Percentiles rank a stretch among this genome's conserved stretches.
These are phyloP conservation scores for Physcomitrium patens DNA, from an alignment of 225 moss, liverwort and hornwort genomes.

Conservation along the genomic window DNA sequence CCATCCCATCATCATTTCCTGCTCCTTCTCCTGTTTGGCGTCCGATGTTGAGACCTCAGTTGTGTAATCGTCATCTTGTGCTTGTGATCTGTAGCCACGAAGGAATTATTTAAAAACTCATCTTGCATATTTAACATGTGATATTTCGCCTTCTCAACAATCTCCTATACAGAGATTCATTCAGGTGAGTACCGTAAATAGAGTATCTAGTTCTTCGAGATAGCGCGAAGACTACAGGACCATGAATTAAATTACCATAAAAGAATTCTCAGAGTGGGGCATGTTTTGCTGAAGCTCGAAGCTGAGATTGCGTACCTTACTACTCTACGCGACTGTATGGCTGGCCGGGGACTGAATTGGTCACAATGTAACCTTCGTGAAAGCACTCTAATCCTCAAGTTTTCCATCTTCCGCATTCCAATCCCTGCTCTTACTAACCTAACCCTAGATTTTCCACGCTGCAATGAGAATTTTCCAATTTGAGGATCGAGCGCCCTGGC, in stretches of 20 bases:
- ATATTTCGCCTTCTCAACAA: background rate
- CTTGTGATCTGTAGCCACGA: constrained; percentile 39
- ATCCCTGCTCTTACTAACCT: constrained; percentile 38
- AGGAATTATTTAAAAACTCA: background rate
- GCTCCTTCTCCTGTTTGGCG: constrained; percentile 21
- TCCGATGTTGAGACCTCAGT: constrained; percentile 41
- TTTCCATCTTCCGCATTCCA: constrained; percentile 31
- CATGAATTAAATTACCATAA: background rate
- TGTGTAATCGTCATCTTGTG: constrained; percentile 23
- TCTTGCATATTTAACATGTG: too few species aligned
- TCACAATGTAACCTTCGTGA: constrained; percentile 29
- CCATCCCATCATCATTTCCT: constrained; percentile 46
- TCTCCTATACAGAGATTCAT: background rate
- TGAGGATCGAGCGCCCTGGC: constrained; percentile 26
- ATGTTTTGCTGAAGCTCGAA: background rate
- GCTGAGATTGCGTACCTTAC: constrained; percentile 35
- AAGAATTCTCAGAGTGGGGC: too few species aligned
- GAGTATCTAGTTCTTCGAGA: too few species aligned
- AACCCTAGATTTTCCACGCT: constrained; percentile 32
- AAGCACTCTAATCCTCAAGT: constrained; percentile 23
- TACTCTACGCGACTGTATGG: constrained; percentile 17
- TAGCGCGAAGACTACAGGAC: too few species aligned
- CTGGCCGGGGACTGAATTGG: background rate
- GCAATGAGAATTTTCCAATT: background rate
- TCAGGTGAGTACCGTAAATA: background rate